These are phyloP conservation scores for Cryphonectria parasitica DNA, from an alignment of 2,329 filamentous ascomycete species.

Conservation along the genomic window DNA sequence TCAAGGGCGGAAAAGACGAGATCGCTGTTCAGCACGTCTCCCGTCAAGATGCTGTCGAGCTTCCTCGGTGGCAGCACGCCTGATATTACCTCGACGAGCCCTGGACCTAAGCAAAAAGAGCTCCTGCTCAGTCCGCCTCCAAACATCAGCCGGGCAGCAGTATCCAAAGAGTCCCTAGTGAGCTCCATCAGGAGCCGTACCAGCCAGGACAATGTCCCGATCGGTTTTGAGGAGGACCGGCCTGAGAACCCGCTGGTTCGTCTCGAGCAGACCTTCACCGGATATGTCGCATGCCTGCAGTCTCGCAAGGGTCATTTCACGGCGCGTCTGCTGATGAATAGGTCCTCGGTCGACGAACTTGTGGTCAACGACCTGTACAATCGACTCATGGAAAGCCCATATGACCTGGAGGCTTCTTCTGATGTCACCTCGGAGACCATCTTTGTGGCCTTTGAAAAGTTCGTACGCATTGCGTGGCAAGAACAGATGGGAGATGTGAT, in stretches of 20 bases:
- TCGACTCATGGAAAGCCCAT: conserved; percentile 79
- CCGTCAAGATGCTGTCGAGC: conserved; percentile 86
- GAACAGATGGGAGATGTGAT: conserved; percentile 87
- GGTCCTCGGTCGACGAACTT: conserved; percentile 73
- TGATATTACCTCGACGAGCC: conserved; percentile 44
- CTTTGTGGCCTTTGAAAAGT: conserved; percentile 93
- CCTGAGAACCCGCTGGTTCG: conserved; percentile 70
- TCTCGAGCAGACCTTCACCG: conserved; percentile 82
- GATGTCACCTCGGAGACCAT: conserved; percentile 82
- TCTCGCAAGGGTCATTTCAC: conserved; percentile 86
- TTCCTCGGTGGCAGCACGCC: conserved; percentile 68
- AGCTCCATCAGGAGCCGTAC: conserved; percentile 57
- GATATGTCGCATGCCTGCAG: conserved; percentile 81
- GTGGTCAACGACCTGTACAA: conserved; percentile 91
- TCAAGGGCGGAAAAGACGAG: conserved; percentile 66
- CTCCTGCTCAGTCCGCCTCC: conserved; percentile 31
- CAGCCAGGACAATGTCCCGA: conserved; percentile 47
- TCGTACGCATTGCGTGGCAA: conserved; percentile 83
- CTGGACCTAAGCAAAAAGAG: conserved; percentile 45
- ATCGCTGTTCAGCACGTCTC: conserved; percentile 78
- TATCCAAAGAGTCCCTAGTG: conserved; percentile 50
- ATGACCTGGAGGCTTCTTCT: conserved; percentile 73
- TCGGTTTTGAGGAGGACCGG: conserved; percentile 52
- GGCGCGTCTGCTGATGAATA: conserved; percentile 73
- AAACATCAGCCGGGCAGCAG: conserved; percentile 30